Base-by-base conservation (phyloP, 2,329 filamentous ascomycete species). In the Graphilbum sp. region DNA sequence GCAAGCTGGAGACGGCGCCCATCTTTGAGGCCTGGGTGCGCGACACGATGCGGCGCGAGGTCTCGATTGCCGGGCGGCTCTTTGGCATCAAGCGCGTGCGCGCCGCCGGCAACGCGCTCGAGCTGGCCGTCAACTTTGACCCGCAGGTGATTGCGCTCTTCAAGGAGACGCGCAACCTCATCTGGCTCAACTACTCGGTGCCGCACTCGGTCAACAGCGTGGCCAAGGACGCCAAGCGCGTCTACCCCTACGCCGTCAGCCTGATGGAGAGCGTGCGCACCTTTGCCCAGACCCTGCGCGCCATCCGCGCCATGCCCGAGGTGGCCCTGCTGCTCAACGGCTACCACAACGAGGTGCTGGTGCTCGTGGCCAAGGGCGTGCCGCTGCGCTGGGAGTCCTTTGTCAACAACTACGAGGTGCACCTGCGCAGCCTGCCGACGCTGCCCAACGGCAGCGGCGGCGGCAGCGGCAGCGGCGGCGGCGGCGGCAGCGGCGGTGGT, bases 191-290 rank as follows among this genome's bases (percentile, higher is more conserved):
- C 47, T 98, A 86, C 55, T 79, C 84, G 40, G 84, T 98, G 19
- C 92, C 92, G 9, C 90, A 98, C 56, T 77, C 83, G 13, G 85
- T 98, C 52, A 92, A 80, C 58, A 96, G 85, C 45, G 85, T 94
- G 38, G 93, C 92, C 1, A 98, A 96, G 57, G 90, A 98, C 55
- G 92, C 90, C n/a, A 94, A 95, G 60, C 75, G 90, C 38, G 90
- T 98, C 4, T 99, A 99, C 50, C 90, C 90, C 0, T 98, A 92
- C 52, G 90, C 92, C 19, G 87, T 98, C 46, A 96, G 87, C 52
- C 62, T 99, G 47, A 98, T 98, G 86, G 90, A 99, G 60, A 96
- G 86, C 51, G 85, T 96, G n/a, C 75, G 87, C 41, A 96, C 86
- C 0, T 79, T 93, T 45, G 73, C 85, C 2, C 88, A 96, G 58